Conservation (phyloP, 208 protist species). For the Wallacemonas sp. region DNA sequence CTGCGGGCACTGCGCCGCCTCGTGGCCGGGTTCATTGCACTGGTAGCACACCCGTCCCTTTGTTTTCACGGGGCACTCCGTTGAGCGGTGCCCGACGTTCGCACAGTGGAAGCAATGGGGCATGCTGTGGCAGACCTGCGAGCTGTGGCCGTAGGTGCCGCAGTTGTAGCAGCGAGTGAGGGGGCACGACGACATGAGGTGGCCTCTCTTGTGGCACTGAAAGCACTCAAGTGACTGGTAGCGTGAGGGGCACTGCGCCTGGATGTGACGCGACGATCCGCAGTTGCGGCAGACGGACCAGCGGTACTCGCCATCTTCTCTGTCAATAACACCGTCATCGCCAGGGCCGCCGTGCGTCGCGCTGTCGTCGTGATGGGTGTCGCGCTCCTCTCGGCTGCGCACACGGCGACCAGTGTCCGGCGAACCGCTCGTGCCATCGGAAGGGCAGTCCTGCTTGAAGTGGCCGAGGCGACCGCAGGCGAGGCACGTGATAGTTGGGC, state of each 20-base stretch:
- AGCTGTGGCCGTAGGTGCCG: slow-evolving; percentile 82
- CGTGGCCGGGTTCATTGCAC: slow-evolving; percentile 86
- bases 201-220: slow-evolving; percentile 81
- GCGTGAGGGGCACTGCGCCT: slow-evolving; percentile 62
- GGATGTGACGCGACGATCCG: slow-evolving; percentile 74
- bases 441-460: slow-evolving; percentile 60
- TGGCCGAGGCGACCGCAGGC: slow-evolving; percentile 55
- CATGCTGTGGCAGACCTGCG: slow-evolving; percentile 79
- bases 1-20: slow-evolving; percentile 75
- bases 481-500: slow-evolving; percentile 48
- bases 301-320: slow-evolving; percentile 15
- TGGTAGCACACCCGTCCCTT: slow-evolving; percentile 85
- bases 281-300: slow-evolving; percentile 66
- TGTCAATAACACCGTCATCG: not conserved
- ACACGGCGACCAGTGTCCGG: not conserved
- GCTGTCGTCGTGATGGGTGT: not conserved
- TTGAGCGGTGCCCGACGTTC: slow-evolving; percentile 67
- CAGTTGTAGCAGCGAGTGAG: slow-evolving; percentile 89
- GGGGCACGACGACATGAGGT: slow-evolving; percentile 81
- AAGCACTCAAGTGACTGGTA: slow-evolving; percentile 73
- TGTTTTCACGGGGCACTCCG: slow-evolving; percentile 68
- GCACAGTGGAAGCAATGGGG: slow-evolving; percentile 89
- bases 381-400: slow-evolving; percentile 8
- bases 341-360: slow-evolving; percentile 14
- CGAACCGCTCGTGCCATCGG: slow-evolving; percentile 10